Evolutionary conservation across 106 monocot species (phyloP).

Genomic region (Acanthochlamys bracteata): DNA sequence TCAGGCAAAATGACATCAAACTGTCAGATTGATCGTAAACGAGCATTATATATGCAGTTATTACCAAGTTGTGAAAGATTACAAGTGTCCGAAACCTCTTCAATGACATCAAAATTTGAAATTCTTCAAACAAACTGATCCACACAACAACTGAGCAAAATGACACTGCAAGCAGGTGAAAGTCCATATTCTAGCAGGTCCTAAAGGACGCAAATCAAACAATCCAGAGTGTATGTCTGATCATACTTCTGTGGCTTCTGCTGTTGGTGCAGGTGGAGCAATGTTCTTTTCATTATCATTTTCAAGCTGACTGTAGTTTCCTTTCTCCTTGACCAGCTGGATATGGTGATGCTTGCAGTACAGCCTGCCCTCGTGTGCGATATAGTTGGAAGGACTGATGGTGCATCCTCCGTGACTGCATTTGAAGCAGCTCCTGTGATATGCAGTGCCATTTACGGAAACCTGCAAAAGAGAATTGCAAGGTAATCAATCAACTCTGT

Average conservation of each 20-base stretch:
- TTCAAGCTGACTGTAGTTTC: conserved; percentile 71
- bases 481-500: not conserved
- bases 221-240: not conserved
- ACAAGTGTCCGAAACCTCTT: no score
- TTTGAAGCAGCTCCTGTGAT: conserved; percentile 87
- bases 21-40: no score
- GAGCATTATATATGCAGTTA: no score
- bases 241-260: not conserved
- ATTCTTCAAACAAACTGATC: no score
- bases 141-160: no score
- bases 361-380: conserved; percentile 74
- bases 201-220: no score
- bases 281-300: conserved; percentile 15
- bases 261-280: not conserved
- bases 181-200: no score
- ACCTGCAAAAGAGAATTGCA: conserved; percentile 21
- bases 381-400: conserved; percentile 89
- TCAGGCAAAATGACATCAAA: no score
- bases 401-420: conserved; percentile 74
- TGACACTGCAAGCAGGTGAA: no score
- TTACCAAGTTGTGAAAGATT: no score
- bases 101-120: no score
- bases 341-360: conserved; percentile 88
- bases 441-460: conserved; percentile 41
- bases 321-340: conserved; percentile 80